Percentiles rank a stretch among this genome's conserved stretches.
Conservation (phyloP, 2,329 filamentous ascomycete genomes). For the Myriosclerotinia scirpicola region DNA sequence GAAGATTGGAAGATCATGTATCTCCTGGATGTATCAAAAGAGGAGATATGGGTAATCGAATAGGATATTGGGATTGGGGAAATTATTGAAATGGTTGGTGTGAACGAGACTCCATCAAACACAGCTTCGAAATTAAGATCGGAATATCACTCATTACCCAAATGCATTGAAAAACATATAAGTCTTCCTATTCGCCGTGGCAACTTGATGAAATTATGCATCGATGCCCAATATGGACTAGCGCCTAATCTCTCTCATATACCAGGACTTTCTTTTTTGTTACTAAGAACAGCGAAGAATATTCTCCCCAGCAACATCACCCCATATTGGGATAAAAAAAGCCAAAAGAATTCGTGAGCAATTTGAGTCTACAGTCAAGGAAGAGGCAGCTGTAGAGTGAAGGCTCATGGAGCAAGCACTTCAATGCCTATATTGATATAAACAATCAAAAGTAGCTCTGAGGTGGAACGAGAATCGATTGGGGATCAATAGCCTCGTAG, state of each 20-base stretch:
- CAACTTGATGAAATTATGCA: not conserved
- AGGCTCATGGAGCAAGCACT: too few relatives aligned
- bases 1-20: constrained; percentile 53
- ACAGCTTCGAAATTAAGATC: too few relatives aligned
- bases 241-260: not conserved
- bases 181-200: not conserved
- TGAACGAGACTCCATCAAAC: too few relatives aligned
- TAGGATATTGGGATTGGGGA: constrained; percentile 21
- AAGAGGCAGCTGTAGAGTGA: too few relatives aligned
- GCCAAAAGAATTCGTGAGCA: too few relatives aligned
- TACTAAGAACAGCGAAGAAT: not conserved
- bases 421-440: too few relatives aligned
- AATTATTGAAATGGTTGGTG: not conserved
- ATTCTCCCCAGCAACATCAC: not conserved
- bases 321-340: not conserved
- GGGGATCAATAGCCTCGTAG: too few relatives aligned
- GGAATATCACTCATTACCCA: too few relatives aligned
- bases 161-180: not conserved
- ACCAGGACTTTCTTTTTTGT: not conserved
- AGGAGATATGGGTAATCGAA: not conserved
- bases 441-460: too few relatives aligned
- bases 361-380: too few relatives aligned
- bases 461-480: too few relatives aligned
- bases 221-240: not conserved
- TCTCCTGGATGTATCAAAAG: constrained; percentile 46